These are phyloP conservation scores for Funneliformis geosporum DNA, from an alignment of 192 early-diverging fungal species.

Conservation along the genomic window DNA sequence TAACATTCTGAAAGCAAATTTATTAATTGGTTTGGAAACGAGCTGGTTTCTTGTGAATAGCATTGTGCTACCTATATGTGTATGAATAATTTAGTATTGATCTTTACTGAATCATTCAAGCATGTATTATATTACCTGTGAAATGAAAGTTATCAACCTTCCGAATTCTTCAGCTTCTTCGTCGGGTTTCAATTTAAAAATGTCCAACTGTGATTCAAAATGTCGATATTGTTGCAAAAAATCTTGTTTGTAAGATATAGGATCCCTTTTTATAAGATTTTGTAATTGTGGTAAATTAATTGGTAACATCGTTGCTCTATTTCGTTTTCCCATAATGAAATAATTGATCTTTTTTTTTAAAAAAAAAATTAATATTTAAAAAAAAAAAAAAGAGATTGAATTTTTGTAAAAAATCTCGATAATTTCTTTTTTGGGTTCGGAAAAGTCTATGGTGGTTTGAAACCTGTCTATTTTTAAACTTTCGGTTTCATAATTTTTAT, in stretches of 20 bases:
- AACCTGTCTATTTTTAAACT: no score
- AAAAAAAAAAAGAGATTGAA: neutral
- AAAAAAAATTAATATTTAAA: no score
- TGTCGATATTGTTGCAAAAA: constrained; percentile 93
- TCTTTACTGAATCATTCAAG: neutral
- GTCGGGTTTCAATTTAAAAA: constrained; percentile 88
- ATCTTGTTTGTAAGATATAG: constrained; percentile 89
- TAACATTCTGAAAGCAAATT: constrained; percentile 81
- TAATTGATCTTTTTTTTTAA: no score
- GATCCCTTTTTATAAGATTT: constrained; percentile 96
- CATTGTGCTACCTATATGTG: constrained; percentile 72
- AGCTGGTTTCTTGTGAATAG: constrained; percentile 79
- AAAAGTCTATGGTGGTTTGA: no score
- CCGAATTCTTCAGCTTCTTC: constrained; percentile 79
- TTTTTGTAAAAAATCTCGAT: no score
- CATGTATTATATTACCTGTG: constrained; percentile 54
- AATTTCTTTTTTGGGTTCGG: no score
- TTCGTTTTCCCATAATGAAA: constrained; percentile 59
- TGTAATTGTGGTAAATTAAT: constrained; percentile 96
- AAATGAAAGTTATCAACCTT: constrained; percentile 88
- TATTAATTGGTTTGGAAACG: constrained; percentile 85
- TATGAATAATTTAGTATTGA: neutral
- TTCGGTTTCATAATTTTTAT: no score
- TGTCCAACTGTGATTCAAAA: constrained; percentile 82
- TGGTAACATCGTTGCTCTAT: constrained; percentile 61